Conservation (phyloP, 495 filamentous ascomycete species). For the Cercophora samala region DNA sequence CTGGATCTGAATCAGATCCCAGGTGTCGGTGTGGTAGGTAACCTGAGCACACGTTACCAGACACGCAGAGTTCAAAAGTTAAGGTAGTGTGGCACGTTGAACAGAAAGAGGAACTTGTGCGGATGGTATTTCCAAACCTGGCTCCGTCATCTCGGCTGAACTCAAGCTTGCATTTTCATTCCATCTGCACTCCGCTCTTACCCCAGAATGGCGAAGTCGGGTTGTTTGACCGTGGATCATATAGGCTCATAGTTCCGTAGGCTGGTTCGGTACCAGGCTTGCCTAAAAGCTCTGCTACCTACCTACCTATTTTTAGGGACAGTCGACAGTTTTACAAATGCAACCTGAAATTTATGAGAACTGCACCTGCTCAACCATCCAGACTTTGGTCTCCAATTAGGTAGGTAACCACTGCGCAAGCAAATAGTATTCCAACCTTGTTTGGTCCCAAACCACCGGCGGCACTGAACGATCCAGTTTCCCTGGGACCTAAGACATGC, state of each 20-base stretch:
- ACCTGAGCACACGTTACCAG: background rate
- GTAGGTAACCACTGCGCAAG: background rate
- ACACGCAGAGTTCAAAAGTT: background rate
- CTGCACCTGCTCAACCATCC: too few relatives aligned
- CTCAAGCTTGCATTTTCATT: background rate
- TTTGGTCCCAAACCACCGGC: too few relatives aligned
- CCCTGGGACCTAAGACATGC: background rate
- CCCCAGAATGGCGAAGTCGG: slow-evolving; percentile 18
- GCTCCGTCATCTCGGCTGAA: slow-evolving; percentile 12
- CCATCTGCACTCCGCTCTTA: background rate
- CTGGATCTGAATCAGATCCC: background rate
- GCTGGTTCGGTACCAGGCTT: background rate
- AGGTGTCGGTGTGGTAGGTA: background rate
- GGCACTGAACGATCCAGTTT: background rate
- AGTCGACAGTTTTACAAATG: background rate
- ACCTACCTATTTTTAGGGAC: slow-evolving; percentile 23
- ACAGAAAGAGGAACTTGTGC: background rate
- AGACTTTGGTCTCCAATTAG: background rate
- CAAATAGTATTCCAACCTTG: background rate
- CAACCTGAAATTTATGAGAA: background rate
- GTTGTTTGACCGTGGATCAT: slow-evolving; percentile 4
- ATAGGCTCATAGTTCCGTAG: background rate
- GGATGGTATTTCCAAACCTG: background rate
- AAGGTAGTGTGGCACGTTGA: background rate
- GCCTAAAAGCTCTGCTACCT: background rate